Conservation (phyloP, 2,329 filamentous ascomycete species). For the Elsinoe fawcettii region DNA sequence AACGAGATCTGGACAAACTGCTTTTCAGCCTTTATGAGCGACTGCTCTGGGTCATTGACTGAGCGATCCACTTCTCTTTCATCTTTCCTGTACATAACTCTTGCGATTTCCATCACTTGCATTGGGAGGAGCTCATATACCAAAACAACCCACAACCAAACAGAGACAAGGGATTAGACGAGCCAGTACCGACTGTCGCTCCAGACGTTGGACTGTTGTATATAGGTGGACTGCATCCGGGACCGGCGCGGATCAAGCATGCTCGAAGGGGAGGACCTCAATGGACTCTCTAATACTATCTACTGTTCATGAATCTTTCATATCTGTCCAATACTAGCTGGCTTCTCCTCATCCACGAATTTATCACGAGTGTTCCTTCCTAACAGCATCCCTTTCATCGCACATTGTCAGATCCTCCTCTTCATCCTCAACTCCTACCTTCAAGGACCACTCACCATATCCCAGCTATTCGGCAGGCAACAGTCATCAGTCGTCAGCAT, state of each 20-base stretch:
- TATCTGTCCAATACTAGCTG: not conserved
- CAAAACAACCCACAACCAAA: not conserved
- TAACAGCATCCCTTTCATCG: too few relatives aligned
- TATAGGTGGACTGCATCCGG: not conserved
- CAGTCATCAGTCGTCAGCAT: not conserved
- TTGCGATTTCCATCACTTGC: not conserved
- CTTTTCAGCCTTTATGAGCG: not conserved
- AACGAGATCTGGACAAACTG: not conserved
- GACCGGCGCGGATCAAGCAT: not conserved
- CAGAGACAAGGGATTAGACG: not conserved
- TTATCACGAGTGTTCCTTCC: too few relatives aligned
- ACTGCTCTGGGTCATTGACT: not conserved
- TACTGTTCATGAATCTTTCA: not conserved
- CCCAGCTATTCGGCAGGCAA: not conserved
- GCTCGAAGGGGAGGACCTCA: not conserved
- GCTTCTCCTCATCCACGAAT: too few relatives aligned
- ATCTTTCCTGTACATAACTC: not conserved
- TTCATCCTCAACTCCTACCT: too few relatives aligned
- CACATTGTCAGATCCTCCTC: too few relatives aligned
- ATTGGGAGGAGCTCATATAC: not conserved
- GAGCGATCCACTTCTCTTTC: not conserved
- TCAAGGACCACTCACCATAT: too few relatives aligned
- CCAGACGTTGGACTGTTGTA: not conserved
- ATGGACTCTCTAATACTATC: not conserved
- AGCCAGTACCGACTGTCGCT: not conserved